phyloP scores from a whole-genome alignment of 805 yeast species.

The Sugiyamaella floridensis region DNA sequence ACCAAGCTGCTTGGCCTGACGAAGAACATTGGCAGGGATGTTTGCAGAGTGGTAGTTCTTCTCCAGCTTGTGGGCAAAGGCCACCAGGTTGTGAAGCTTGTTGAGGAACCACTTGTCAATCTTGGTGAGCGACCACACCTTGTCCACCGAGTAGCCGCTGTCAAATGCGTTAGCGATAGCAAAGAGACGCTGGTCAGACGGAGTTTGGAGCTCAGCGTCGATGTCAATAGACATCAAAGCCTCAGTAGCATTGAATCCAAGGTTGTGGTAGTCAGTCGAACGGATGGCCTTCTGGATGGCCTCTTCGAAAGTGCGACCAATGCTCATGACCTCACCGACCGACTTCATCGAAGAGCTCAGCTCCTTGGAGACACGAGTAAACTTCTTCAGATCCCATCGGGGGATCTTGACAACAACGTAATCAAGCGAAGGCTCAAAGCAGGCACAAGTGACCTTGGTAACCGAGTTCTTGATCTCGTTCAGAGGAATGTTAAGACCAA shows the following conservation, averaged over 20 bases:
- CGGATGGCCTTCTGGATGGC: constrained; percentile 97
- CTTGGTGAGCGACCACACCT: constrained; percentile 82
- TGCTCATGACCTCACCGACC: constrained; percentile 98
- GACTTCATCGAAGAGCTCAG: constrained; percentile 95
- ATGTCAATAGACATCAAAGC: constrained; percentile 88
- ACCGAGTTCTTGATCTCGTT: constrained; percentile 90
- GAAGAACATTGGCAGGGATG: constrained; percentile 55
- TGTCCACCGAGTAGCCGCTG: constrained; percentile 83
- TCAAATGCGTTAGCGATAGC: constrained; percentile 93
- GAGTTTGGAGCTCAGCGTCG: constrained; percentile 89
- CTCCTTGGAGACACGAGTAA: constrained; percentile 81
- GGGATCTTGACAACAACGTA: constrained; percentile 97
- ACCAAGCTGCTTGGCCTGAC: constrained; percentile 92
- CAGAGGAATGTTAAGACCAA: constrained; percentile 87
- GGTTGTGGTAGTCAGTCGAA: constrained; percentile 90
- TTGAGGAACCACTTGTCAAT: constrained; percentile 96
- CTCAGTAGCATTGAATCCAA: constrained; percentile 79
- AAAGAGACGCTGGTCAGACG: constrained; percentile 94
- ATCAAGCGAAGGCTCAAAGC: constrained; percentile 96
- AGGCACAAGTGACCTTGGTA: constrained; percentile 88
- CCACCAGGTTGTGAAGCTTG: constrained; percentile 70
- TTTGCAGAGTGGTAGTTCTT: constrained; percentile 30
- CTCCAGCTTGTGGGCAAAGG: constrained; percentile 50
- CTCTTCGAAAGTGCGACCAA: constrained; percentile 96
- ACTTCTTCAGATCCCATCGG: constrained; percentile 96